Percentiles rank a stretch among this genome's conserved stretches.
These are phyloP conservation scores for Coix lacrymajobi DNA, from an alignment of 176 grass and related monocot species.

Conservation along the genomic window DNA sequence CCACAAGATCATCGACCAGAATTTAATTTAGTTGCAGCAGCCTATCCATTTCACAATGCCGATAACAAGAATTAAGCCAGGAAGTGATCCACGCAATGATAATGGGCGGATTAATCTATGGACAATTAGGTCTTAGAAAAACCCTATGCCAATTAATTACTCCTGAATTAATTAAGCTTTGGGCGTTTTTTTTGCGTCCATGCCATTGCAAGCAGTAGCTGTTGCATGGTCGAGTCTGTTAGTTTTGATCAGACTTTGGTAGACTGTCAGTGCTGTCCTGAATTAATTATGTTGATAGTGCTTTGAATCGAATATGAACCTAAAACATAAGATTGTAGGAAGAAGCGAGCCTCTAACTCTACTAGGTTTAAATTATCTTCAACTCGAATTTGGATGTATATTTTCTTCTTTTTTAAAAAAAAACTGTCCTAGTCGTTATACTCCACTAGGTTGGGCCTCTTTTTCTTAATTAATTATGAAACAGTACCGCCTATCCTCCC, in stretches of 20 bases:
- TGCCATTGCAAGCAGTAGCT: too few relatives aligned
- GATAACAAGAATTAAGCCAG: too few relatives aligned
- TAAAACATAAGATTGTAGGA: too few relatives aligned
- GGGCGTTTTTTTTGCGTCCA: too few relatives aligned
- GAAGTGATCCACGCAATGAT: too few relatives aligned
- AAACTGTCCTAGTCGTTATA: not conserved
- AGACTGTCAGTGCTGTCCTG: too few relatives aligned
- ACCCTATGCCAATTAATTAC: not conserved
- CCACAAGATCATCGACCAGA: not conserved
- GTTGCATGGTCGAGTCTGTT: too few relatives aligned
- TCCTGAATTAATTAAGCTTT: not conserved
- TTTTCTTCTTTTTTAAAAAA: not conserved
- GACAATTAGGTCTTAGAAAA: not conserved
- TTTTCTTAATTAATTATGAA: not conserved
- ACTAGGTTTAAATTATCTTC: not conserved
- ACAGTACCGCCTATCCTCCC: not conserved
- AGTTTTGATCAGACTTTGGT: too few relatives aligned
- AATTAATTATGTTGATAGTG: too few relatives aligned
- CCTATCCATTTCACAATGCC: not conserved
- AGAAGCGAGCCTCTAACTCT: too few relatives aligned
- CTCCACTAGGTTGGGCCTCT: not conserved
- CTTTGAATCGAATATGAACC: too few relatives aligned
- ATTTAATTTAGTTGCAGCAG: not conserved
- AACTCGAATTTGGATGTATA: not conserved
- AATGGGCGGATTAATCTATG: too few relatives aligned